Evolutionary conservation across 768 basidiomycete species (phyloP).

Genomic region (Rhizopogon rudus): DNA sequence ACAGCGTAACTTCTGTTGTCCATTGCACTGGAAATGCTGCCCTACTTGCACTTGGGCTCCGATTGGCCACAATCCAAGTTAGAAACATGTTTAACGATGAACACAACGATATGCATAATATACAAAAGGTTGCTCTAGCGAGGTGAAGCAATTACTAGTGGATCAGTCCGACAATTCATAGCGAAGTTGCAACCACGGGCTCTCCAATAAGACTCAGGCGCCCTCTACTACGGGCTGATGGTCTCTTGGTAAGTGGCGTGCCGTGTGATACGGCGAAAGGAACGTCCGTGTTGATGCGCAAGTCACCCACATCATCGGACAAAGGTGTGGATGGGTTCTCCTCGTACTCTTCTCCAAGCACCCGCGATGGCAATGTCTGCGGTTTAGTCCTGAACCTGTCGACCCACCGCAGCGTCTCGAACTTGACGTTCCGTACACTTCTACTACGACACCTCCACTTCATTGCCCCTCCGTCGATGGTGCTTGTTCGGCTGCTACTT

Average conservation of each 20-base stretch:
- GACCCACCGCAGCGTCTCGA: conserved; percentile 62
- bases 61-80: too few relatives aligned
- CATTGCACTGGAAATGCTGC: too few relatives aligned
- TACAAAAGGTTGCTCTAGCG: conserved; percentile 1
- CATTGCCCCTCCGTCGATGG: conserved; percentile 34
- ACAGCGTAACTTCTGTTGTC: too few relatives aligned
- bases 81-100: too few relatives aligned
- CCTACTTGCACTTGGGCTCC: too few relatives aligned
- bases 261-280: conserved; percentile 11
- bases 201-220: conserved; percentile 40
- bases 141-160: neutral
- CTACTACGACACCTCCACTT: conserved; percentile 56
- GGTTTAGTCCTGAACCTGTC: conserved; percentile 56
- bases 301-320: conserved; percentile 27
- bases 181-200: conserved; percentile 16
- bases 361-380: conserved; percentile 45
- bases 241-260: conserved; percentile 65
- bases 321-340: conserved; percentile 30
- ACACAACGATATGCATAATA: neutral
- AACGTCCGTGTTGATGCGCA: conserved; percentile 36
- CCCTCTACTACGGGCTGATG: conserved; percentile 54
- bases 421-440: conserved; percentile 56
- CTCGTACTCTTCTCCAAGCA: conserved; percentile 27
- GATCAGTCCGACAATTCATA: conserved; percentile 1
- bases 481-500: conserved; percentile 36